Base-by-base conservation (phyloP, 139 green algal species). In the Chlorella sp. region DNA sequence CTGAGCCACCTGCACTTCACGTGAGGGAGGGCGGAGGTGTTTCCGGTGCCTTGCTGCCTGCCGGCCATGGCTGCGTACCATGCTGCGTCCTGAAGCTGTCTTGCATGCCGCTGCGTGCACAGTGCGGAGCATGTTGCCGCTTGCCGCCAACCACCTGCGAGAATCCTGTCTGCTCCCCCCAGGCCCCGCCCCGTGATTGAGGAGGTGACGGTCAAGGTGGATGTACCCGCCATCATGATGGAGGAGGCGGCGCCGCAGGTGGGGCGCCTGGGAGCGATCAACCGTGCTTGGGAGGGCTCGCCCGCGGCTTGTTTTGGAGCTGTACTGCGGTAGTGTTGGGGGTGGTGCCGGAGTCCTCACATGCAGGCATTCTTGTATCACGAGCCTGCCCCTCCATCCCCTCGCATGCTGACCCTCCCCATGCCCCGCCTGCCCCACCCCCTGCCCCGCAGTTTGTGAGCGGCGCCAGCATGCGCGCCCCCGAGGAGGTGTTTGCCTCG, bases 111-210 rank as follows among this genome's bases (percentile, higher is more conserved):
- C 64, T 20, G 32, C 7, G 32, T 41, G 32, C 58, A 67, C 32
- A 30, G 32, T 9, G 60, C 17, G 17, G 17, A 34, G 60, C 60
- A 6, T 30, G 6, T 68, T 6, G 16, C 17, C 60, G n/a, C n/a
- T n/a, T n/a, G n/a, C n/a, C n/a, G n/a, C n/a, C n/a, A n/a, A n/a
- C n/a, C n/a, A n/a, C n/a, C n/a, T n/a, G n/a, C 64, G 5, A 6
- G 5, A 4, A 4, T 4, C 64, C 13, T 2, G 17, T 13, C 34
- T 9, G n/a, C 65, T 16, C 11, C n/a, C 13, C n/a, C n/a, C 69
- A 88, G 95, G n/a, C 96, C 96, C 20, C 95, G 96, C 81, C 97
- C 94, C 1, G 91, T 97, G 40, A 86, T 98, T 28, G 92, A 97
- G 87, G 94, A 98, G 48, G 85, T 98, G 70, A 85, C 91, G 26